A percentile compares a stretch with the other conserved stretches of the same genome.
These are phyloP conservation scores for Aspergillus heteromorphus DNA, from an alignment of 495 filamentous ascomycete species.

Conservation along the genomic window DNA sequence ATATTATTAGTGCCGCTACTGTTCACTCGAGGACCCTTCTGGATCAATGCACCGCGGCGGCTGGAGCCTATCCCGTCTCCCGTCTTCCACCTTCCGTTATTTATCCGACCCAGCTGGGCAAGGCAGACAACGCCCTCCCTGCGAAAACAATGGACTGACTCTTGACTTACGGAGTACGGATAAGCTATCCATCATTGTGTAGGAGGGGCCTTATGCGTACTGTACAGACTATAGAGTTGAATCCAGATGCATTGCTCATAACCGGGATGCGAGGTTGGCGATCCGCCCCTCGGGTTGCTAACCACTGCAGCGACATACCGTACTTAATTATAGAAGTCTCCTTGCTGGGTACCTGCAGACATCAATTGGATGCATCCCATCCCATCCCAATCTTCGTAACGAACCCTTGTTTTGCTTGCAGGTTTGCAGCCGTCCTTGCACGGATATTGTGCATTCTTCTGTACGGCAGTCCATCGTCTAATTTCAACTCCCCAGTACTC, in stretches of 20 bases:
- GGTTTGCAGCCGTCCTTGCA: slow-evolving; percentile 17
- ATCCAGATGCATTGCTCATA: background rate
- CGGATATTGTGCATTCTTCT: background rate
- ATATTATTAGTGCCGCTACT: background rate
- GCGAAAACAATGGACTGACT: background rate
- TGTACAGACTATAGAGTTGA: background rate
- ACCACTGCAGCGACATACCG: background rate
- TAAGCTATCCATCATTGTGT: background rate
- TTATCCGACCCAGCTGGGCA: too few species aligned
- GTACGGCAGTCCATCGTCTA: background rate
- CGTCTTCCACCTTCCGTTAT: background rate
- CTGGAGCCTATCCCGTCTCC: background rate
- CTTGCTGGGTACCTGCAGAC: slow-evolving; percentile 20
- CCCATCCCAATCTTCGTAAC: too few species aligned
- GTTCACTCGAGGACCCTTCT: background rate
- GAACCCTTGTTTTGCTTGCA: background rate
- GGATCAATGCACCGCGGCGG: background rate
- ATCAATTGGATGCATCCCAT: background rate
- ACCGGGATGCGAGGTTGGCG: background rate
- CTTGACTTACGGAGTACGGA: background rate
- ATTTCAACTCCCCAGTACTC: background rate
- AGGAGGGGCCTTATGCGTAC: background rate
- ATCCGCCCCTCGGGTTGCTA: background rate
- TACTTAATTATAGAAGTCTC: slow-evolving; percentile 7
- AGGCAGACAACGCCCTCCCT: background rate